These are phyloP conservation scores for Kurtzmaniella quercitrusa DNA, from an alignment of 1,139 yeast genomes.

Conservation along the genomic window DNA sequence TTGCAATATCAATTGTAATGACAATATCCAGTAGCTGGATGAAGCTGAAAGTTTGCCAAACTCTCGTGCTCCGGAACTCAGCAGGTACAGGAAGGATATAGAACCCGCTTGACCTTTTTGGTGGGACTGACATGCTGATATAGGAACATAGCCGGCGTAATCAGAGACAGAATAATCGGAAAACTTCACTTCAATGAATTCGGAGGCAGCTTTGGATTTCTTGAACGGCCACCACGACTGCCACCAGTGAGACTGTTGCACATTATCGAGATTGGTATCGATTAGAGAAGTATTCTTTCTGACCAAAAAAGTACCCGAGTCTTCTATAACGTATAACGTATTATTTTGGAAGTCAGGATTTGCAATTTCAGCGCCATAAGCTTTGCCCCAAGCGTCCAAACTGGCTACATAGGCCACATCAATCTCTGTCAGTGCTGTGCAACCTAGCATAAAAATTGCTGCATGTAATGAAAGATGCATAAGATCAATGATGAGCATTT, in stretches of 20 bases:
- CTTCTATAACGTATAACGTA: slow-evolving; percentile 10
- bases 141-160: slow-evolving; percentile 20
- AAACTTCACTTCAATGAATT: slow-evolving; percentile 17
- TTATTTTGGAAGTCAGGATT: neutral
- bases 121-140: slow-evolving; percentile 22
- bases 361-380: neutral
- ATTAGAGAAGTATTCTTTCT: slow-evolving; percentile 1
- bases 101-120: slow-evolving; percentile 17
- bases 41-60: neutral
- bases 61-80: neutral
- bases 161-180: slow-evolving; percentile 5
- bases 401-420: neutral
- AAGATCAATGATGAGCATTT: too few species aligned
- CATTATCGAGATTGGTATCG: slow-evolving; percentile 1
- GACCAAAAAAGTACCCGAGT: slow-evolving; percentile 9
- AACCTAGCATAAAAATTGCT: neutral
- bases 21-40: neutral
- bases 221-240: slow-evolving; percentile 2
- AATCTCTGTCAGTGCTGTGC: neutral
- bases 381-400: neutral
- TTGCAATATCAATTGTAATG: slow-evolving; percentile 10
- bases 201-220: slow-evolving; percentile 2
- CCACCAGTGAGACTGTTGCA: neutral
- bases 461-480: neutral
- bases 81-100: slow-evolving; percentile 13